phyloP scores from a whole-genome alignment of 345 rosid species.

The Aegle marmelos region DNA sequence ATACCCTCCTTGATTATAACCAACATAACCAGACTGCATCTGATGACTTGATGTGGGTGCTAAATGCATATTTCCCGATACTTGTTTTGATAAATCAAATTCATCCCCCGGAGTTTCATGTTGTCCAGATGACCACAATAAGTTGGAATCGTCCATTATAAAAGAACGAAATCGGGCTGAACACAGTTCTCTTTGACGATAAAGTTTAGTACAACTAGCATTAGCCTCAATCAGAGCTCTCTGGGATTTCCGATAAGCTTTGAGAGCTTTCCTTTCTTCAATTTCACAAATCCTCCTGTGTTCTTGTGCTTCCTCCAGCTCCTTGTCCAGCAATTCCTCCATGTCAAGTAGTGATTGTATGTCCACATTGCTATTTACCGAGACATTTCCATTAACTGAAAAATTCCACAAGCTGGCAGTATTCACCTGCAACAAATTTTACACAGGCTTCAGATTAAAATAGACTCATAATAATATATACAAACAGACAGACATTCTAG shows the following conservation, averaged over 20 bases:
- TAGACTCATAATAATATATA: not conserved
- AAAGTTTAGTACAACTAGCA: constrained; percentile 69
- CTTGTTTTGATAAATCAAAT: constrained; percentile 30
- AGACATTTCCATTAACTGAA: constrained; percentile 34
- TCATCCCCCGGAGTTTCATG: constrained; percentile 39
- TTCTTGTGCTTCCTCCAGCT: constrained; percentile 83
- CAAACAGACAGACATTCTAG: constrained; percentile 10
- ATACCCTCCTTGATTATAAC: constrained; percentile 24
- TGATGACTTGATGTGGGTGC: constrained; percentile 40
- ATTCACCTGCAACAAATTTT: constrained; percentile 38
- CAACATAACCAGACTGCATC: constrained; percentile 39
- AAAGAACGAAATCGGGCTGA: constrained; percentile 68
- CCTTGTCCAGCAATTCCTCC: constrained; percentile 85
- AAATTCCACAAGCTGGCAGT: constrained; percentile 35
- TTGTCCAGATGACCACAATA: constrained; percentile 49
- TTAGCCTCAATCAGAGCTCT: constrained; percentile 88
- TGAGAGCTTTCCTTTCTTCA: constrained; percentile 94
- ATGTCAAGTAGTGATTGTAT: constrained; percentile 51
- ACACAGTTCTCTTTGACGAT: constrained; percentile 68
- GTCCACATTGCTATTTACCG: constrained; percentile 36
- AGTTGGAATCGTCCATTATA: constrained; percentile 51
- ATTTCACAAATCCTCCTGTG: constrained; percentile 64
- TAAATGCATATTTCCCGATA: constrained; percentile 37
- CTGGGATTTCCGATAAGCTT: constrained; percentile 82
- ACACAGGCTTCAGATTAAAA: not conserved